Conservation (phyloP, 2,329 filamentous ascomycete genomes). For the Pyrenochaeta sp. region DNA sequence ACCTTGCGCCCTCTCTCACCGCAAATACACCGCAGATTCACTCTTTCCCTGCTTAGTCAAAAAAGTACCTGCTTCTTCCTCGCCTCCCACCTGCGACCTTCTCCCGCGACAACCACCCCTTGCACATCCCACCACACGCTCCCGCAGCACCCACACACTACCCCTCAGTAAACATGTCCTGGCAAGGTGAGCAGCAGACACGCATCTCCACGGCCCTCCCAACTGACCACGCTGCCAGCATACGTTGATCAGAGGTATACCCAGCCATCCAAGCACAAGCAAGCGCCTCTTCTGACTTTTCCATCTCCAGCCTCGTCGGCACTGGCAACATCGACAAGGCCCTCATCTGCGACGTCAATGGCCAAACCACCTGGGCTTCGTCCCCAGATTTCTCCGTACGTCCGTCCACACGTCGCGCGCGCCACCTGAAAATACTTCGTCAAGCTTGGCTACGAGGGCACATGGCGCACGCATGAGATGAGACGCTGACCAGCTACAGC, state of each 20-base stretch:
- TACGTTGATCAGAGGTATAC: constrained; percentile 53
- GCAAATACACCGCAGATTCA: constrained; percentile 17
- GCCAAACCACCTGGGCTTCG: constrained; percentile 74
- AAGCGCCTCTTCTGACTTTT: constrained; percentile 20
- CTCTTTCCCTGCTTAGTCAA: constrained; percentile 35
- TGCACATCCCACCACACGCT: constrained; percentile 25
- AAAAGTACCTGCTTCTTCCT: constrained; percentile 27
- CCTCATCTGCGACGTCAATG: constrained; percentile 59
- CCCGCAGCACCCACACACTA: constrained; percentile 34
- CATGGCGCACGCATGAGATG: neutral
- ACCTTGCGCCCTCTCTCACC: constrained; percentile 25
- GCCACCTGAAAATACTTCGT: neutral
- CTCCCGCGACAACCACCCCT: constrained; percentile 16
- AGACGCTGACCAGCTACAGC: constrained; percentile 46
- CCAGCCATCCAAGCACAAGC: neutral
- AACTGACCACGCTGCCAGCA: constrained; percentile 43
- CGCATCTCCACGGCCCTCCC: constrained; percentile 3
- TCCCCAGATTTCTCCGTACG: constrained; percentile 85
- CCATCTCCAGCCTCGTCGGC: constrained; percentile 50
- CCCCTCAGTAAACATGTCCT: constrained; percentile 51
- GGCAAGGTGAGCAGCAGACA: constrained; percentile 49
- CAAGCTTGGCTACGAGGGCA: neutral
- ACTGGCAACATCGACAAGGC: constrained; percentile 58
- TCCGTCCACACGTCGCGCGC: constrained; percentile 18
- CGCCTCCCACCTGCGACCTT: constrained; percentile 17